Conservation (phyloP, 2,329 filamentous ascomycete species). For the Magnaporthiopsis incrustans region DNA sequence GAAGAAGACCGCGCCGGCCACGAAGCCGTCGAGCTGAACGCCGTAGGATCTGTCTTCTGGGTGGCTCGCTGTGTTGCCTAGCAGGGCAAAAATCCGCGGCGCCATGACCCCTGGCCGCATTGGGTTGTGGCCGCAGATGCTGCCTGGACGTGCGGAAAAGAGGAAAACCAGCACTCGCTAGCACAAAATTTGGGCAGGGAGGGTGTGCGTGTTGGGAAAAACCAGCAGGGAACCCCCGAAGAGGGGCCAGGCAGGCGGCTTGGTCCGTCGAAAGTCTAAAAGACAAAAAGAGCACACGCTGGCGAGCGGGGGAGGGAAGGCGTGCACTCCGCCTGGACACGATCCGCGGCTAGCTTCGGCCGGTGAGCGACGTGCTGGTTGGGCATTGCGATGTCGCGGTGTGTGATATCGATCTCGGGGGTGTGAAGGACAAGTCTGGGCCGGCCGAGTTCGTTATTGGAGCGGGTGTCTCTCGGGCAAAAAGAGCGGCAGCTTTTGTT, state of each 20-base stretch:
- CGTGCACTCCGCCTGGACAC: too few relatives aligned
- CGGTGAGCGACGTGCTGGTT: too few relatives aligned
- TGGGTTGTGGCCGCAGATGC: neutral
- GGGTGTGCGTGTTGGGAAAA: too few relatives aligned
- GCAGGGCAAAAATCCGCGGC: neutral
- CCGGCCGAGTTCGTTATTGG: neutral
- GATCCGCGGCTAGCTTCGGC: too few relatives aligned
- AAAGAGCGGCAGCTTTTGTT: too few relatives aligned
- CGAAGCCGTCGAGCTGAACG: neutral
- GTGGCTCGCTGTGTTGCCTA: neutral
- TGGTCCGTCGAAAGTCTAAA: neutral
- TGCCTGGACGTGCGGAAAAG: neutral
- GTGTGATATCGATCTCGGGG: too few relatives aligned
- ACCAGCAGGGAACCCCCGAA: neutral
- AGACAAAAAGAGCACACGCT: neutral
- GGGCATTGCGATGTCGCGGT: too few relatives aligned
- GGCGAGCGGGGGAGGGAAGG: too few relatives aligned
- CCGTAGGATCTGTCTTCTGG: neutral
- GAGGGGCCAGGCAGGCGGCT: neutral
- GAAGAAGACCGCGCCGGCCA: neutral
- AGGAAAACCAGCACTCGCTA: neutral
- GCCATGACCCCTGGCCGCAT: neutral
- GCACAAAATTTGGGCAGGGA: neutral
- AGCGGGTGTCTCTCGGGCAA: neutral
- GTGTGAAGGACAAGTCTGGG: neutral